These are phyloP conservation scores for Phytophthora aleatoria DNA, from an alignment of 352 stramenopile species.

Conservation along the genomic window DNA sequence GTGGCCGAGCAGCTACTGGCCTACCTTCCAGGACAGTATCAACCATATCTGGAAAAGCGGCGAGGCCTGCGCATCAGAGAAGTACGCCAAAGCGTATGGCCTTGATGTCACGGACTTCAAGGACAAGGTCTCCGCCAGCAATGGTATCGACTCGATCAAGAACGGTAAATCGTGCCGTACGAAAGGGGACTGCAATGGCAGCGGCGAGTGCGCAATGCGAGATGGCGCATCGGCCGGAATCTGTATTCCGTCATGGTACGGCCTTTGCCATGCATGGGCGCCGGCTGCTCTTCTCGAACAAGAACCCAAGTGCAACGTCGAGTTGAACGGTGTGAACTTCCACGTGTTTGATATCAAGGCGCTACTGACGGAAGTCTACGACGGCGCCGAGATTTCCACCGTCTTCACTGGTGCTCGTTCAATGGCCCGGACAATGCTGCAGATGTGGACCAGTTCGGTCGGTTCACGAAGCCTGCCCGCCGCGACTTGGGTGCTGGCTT, in stretches of 20 bases:
- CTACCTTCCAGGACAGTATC: background rate
- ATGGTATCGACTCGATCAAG: conserved; percentile 1
- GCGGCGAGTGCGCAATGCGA: conserved; percentile 30
- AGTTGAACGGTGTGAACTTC: conserved; percentile 36
- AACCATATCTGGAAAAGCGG: background rate
- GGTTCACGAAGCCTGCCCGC: conserved; percentile 10
- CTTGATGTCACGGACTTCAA: background rate
- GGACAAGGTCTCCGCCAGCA: background rate
- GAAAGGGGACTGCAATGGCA: conserved; percentile 17
- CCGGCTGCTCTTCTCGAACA: conserved; percentile 34
- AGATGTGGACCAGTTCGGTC: conserved; percentile 38
- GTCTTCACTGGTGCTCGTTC: conserved; percentile 32
- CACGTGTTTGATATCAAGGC: conserved; percentile 40
- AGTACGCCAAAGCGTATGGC: background rate
- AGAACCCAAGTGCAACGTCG: conserved; percentile 35
- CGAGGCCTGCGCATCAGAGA: background rate
- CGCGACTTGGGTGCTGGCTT: conserved; percentile 38
- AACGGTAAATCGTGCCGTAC: conserved; percentile 13
- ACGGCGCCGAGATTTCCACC: conserved; percentile 23
- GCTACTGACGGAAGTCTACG: conserved; percentile 29
- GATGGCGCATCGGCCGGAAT: conserved; percentile 8
- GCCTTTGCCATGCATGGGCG: conserved; percentile 42
- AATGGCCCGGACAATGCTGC: conserved; percentile 16
- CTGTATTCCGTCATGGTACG: conserved; percentile 40
- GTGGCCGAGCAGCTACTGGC: background rate